Conservation (phyloP, 225 moss, liverwort and hornwort species). For the Neckera pumila region DNA sequence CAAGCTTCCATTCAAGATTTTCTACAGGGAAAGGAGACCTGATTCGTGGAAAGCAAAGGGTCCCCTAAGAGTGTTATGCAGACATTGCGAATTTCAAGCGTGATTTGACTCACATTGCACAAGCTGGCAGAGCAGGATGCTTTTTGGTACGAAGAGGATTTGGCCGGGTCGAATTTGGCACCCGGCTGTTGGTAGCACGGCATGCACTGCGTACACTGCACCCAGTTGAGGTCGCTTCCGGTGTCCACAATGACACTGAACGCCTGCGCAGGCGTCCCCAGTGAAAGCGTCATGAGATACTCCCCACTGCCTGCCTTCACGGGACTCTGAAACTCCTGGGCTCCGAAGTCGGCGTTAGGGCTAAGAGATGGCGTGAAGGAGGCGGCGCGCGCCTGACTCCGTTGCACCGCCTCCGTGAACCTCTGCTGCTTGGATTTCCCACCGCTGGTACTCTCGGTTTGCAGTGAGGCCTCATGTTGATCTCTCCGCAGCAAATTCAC, state of each 20-base stretch:
- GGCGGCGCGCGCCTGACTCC: slow-evolving; percentile 23
- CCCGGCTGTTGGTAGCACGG: slow-evolving; percentile 38
- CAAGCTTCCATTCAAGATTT: background rate
- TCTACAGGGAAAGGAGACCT: background rate
- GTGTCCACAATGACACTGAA: slow-evolving; percentile 49
- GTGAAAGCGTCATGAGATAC: slow-evolving; percentile 34
- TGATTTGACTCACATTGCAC: slow-evolving; percentile 19
- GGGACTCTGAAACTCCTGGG: slow-evolving; percentile 39
- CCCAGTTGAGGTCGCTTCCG: slow-evolving; percentile 52
- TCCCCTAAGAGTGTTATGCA: background rate
- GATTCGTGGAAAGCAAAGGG: no score
- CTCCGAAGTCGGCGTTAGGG: slow-evolving; percentile 12
- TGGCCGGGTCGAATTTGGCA: slow-evolving; percentile 33
- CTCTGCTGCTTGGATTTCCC: slow-evolving; percentile 8
- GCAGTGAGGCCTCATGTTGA: slow-evolving; percentile 2
- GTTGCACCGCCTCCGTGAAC: slow-evolving; percentile 25
- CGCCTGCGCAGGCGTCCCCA: slow-evolving; percentile 32
- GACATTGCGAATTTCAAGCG: background rate
- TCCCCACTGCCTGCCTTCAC: slow-evolving; percentile 44
- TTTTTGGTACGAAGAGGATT: slow-evolving; percentile 4
- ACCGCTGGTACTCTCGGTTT: background rate
- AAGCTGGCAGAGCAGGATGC: slow-evolving; percentile 12
- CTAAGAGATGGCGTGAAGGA: slow-evolving; percentile 1
- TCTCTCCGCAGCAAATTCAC: slow-evolving; percentile 29
- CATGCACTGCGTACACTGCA: slow-evolving; percentile 29